Base-by-base conservation (phyloP, 176 grass and related monocot species). In the sorghum (Sorghum bicolor) region DNA sequence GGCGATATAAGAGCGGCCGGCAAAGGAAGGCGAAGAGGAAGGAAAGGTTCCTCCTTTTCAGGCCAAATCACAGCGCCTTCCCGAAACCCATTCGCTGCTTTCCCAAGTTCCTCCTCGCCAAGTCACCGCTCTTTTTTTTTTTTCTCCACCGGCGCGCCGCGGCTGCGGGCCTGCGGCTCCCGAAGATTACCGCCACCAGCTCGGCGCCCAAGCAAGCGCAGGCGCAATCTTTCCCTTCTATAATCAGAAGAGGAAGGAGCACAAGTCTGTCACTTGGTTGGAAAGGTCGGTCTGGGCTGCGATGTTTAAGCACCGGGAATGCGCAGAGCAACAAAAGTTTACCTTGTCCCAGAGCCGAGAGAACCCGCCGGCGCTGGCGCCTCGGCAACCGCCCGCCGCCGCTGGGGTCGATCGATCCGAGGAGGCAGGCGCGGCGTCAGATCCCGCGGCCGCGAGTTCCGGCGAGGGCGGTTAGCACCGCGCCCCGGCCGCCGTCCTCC, bases 21-120 rank as follows among this genome's bases (percentile, higher is more conserved):
- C 47, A 63, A 65, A 64, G 79, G 57, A 72, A 60, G 66, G 29
- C 55, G 74, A 66, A 47, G 69, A 74, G 80, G 80, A 52, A 52
- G 47, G 80, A 87, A 91, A 91, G 80, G 84, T 80, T 90, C 89
- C 85, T 84, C 89, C 89, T 91, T 91, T 91, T 84, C 34, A 76
- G 84, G 76, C 69, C 62, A 91, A 87, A 91, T 91, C 80, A 76
- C 80, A 87, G 85, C 62, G 69, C 80, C 89, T 91, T 91, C 89
- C 89, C 61, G 38, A 90, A 90, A 90, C 58, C 60, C 80, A 83
- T 90, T 87, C 80, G 31, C 74, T 86, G 29, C 74, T 90, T 87
- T 83, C 74, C 55, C 61, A 64, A 64, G 61, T 67, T 70, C 74
- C 87, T 67, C 75, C 67, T 88, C 75, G 81, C 47, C 77, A 67